Evolutionary conservation across 495 filamentous ascomycete species (phyloP), one percentile per base, ranked within the genome.

Genomic region (Podospora conica): DNA sequence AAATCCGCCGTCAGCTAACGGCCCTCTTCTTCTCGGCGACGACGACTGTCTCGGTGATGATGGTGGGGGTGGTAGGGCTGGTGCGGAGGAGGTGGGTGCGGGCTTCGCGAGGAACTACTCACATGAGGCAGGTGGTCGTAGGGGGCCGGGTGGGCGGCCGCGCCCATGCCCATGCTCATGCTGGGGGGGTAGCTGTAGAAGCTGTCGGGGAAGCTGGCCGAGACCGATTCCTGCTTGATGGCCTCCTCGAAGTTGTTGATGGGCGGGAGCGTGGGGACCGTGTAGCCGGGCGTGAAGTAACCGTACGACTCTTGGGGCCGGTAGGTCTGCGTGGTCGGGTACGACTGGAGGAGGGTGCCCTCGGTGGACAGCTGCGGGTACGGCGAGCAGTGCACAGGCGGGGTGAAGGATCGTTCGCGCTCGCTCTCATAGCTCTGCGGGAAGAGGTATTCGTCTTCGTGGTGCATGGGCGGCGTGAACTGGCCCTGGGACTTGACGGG

Each of bases 61-160:
- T 40, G 68, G 64, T 66, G 63, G 24, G 56, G 56, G 33, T 62
- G 60, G 60, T 60, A 11, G 27, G 24, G 7, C 6, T 1, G 58
- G 27, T 62, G 60, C 24, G 48, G 58, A 61, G 58, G 21, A 48
- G 56, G 66, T 68, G 69, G 69, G 63, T 70, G 66, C 70, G 71
- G 59, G 71, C 71, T 74, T 73, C 73, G 77, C 68, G 75, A 74
- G 70, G 77, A 79, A 86, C 84, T 48, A 48, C 40, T 87, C 86
- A 90, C 87, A 84, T 88, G 86, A 83, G 84, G 78, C 79, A 85
- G 85, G 70, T 84, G 85, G 74, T 86, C 81, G 78, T 91, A 90
- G 65, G 82, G 77, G 61, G 85, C 81, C n/a, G 70, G 80, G 65
- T 70, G 68, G 27, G 63, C 71, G 53, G 80, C 77, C 15, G 40